Base-by-base conservation (phyloP, 2,329 filamentous ascomycete species). In the Claviceps digitariae region DNA sequence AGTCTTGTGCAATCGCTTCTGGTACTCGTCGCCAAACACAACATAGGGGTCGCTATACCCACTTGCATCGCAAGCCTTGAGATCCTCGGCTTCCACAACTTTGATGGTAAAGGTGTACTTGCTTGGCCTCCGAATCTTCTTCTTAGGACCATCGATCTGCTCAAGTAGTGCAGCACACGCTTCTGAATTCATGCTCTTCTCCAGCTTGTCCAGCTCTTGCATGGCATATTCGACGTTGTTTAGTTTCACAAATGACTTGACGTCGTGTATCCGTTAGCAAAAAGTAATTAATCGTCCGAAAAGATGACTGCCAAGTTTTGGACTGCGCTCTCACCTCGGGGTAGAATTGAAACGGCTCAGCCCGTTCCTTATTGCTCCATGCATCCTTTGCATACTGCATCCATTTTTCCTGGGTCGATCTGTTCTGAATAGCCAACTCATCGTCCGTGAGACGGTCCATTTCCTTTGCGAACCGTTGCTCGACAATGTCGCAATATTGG, bases 91-190 rank as follows among this genome's bases (percentile, higher is more conserved):
- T 69, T 98, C 93, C 27, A 98, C 90, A 55, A 98, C 90, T 72
- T 98, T 98, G 70, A 98, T 90, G 0, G 93, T 97, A 69, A 98
- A 98, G 53, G 96, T 90, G 66, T 95, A 97, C 65, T 94, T 96
- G 57, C 82, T 86, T 44, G 84, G 81, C 61, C 82, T 85, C 61
- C 82, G 82, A 53, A 71, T 65, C 56, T 76, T 73, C 63, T 82
- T 82, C 52, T 80, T 75, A 1, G 87, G 84, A 9, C 87, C 87
- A 27, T 87, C 81, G 57, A 86, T 76, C 61, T 79, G 83, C 48
- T 84, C 82, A 50, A 98, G 80, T 17, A 95, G 81, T 51, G 86
- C 83, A 3, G 90, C 90, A 63, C 90, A 96, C 12, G 79, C 85
- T 65, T 98, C 93, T 13, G 95, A 90, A 61, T 96, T 90, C 74